Base-by-base conservation (phyloP, 2,329 filamentous ascomycete species). In the Fusarium nelsonii region DNA sequence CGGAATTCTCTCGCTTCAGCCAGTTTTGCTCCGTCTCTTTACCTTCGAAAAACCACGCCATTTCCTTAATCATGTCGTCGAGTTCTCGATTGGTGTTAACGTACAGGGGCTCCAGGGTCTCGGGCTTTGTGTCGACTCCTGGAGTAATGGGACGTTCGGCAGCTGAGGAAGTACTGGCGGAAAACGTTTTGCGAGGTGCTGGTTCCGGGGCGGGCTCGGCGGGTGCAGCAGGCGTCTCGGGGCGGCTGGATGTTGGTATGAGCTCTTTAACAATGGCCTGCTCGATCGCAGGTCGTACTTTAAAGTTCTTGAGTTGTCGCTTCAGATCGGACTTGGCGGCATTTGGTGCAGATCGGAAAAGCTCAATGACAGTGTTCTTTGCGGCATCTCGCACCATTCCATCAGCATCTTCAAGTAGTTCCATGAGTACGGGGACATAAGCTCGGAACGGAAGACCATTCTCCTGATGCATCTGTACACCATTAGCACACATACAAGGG, bases 1-100 rank as follows among this genome's bases (percentile, higher is more conserved):
- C 86, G 75, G 88, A 91, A 81, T 95, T 92, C 78, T 98, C 95
- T 77, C 95, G 87, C 71, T 91, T 90, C 73, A 92, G 78, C 95
- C 95, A 98, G 76, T 98, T 98, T 63, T 92, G 89, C 76, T 98
- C 95, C 1, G 91, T 89, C 81, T 98, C 95, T 76, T 86, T 93
- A 53, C 94, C 94, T 71, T 97, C 94, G 67, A 97, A 97, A 77
- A 87, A 86, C 54, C 85, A 85, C 33, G 90, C 84, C 92, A 98
- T 97, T 33, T 92, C 90, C 69, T 88, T 89, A 77, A 97, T 90
- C 2, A 91, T 89, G 28, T 97, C 94, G 63, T 97, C 94, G n/a
- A 98, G 83, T 76, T 97, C 94, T 72, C 93, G 87, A 70, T 91
- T 85, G 2, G 94, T 95, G 73, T 94, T 93, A 58, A 97, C 89